These are phyloP conservation scores for Plantago coronopus DNA, from an alignment of 305 asterid species.

Conservation along the genomic window DNA sequence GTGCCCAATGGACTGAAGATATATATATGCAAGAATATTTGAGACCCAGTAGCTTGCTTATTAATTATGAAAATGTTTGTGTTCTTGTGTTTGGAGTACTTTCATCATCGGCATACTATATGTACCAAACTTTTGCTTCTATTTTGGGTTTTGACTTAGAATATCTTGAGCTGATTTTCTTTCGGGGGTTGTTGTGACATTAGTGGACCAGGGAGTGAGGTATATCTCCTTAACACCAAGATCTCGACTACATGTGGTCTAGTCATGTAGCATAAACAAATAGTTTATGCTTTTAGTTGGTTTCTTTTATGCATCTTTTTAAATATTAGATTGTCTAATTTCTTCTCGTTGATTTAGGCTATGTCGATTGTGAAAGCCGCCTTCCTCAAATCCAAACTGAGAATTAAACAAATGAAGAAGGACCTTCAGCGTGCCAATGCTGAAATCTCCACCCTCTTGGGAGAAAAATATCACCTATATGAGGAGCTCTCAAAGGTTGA, in stretches of 20 bases:
- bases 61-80: too few relatives aligned
- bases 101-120: background rate
- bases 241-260: background rate
- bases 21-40: background rate
- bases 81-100: background rate
- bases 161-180: too few relatives aligned
- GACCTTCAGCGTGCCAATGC: conserved; percentile 1
- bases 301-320: background rate
- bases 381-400: conserved; percentile 4
- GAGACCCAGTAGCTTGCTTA: too few relatives aligned
- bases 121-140: too few relatives aligned
- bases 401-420: conserved; percentile 1
- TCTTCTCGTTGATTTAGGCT: background rate
- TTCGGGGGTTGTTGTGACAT: too few relatives aligned
- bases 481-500: conserved; percentile 2
- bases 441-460: background rate
- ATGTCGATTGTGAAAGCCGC: conserved; percentile 5
- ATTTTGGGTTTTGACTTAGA: too few relatives aligned
- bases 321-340: background rate
- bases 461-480: background rate
- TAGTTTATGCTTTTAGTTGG: background rate
- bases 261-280: background rate
- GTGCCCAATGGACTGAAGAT: background rate
- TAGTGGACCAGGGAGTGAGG: too few relatives aligned
- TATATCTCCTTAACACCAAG: background rate